phyloP scores from a whole-genome alignment of 148 eudicot species.

The Suaeda aralocaspica region DNA sequence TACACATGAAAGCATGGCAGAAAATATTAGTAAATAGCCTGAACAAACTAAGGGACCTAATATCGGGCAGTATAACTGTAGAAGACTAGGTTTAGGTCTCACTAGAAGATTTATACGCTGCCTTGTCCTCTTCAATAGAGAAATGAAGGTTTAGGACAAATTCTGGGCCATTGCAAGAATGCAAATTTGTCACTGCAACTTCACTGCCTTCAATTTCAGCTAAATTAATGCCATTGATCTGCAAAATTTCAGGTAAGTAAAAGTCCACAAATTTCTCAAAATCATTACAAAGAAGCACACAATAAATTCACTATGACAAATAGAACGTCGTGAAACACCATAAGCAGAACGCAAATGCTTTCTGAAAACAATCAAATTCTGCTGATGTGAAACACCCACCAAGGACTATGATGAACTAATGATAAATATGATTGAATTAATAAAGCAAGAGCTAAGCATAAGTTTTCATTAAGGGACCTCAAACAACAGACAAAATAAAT shows the following conservation, averaged over 20 bases:
- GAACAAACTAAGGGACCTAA: not conserved
- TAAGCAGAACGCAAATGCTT: too few relatives aligned
- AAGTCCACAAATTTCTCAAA: not conserved
- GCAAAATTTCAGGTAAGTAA: slow-evolving; percentile 21
- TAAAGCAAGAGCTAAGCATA: too few relatives aligned
- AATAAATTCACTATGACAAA: not conserved
- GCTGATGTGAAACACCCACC: too few relatives aligned
- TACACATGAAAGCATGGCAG: slow-evolving; percentile 31
- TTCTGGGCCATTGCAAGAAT: slow-evolving; percentile 70
- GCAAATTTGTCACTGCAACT: slow-evolving; percentile 61
- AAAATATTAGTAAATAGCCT: not conserved
- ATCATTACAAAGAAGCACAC: too few relatives aligned
- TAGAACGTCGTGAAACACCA: too few relatives aligned
- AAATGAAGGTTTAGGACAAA: slow-evolving; percentile 51
- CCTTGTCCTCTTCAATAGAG: slow-evolving; percentile 21
- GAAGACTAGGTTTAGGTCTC: slow-evolving; percentile 1
- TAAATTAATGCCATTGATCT: slow-evolving; percentile 64
- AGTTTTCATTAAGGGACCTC: not conserved
- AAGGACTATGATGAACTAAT: too few relatives aligned
- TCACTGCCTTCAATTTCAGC: slow-evolving; percentile 66
- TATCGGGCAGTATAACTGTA: not conserved
- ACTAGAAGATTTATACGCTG: slow-evolving; percentile 29
- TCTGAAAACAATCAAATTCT: too few relatives aligned
- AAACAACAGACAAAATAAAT: not conserved
- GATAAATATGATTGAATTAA: too few relatives aligned